phyloP scores from a whole-genome alignment of 805 yeast genomes.

The Metschnikowia rubicola region DNA sequence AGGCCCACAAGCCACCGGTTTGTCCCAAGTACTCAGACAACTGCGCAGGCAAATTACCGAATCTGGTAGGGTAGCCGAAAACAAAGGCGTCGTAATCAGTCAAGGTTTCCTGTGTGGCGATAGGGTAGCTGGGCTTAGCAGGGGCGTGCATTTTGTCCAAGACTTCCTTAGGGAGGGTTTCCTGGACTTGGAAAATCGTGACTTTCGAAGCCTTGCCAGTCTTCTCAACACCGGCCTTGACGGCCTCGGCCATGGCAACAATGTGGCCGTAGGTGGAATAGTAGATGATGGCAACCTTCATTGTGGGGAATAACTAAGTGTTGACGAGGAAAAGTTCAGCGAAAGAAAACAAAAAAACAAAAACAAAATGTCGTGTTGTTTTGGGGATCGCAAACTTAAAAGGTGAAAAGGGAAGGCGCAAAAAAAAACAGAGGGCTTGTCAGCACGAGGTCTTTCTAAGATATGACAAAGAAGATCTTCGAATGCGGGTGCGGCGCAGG shows the following conservation, averaged over 20 bases:
- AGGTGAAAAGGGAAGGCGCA: neutral
- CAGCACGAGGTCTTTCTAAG: neutral
- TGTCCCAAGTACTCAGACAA: constrained; percentile 72
- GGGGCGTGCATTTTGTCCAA: constrained; percentile 66
- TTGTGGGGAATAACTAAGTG: neutral
- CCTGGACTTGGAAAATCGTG: constrained; percentile 74
- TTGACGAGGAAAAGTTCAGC: no score
- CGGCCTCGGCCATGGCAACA: constrained; percentile 16
- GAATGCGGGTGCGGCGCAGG: neutral
- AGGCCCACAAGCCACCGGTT: constrained; percentile 78
- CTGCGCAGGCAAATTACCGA: constrained; percentile 78
- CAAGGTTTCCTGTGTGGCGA: constrained; percentile 58
- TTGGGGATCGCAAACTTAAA: no score
- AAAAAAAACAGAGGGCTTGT: neutral
- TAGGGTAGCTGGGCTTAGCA: constrained; percentile 55
- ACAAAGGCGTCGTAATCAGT: constrained; percentile 71
- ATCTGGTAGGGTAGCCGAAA: constrained; percentile 86
- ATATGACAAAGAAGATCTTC: neutral
- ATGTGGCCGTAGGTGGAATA: constrained; percentile 21
- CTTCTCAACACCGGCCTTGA: constrained; percentile 16
- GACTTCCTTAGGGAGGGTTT: constrained; percentile 66
- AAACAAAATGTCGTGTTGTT: no score
- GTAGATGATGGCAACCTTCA: constrained; percentile 19
- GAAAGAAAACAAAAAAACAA: no score
- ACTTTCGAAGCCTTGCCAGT: constrained; percentile 35